These are phyloP conservation scores for Penicillium taxi DNA, from an alignment of 495 filamentous ascomycete species.

Conservation along the genomic window DNA sequence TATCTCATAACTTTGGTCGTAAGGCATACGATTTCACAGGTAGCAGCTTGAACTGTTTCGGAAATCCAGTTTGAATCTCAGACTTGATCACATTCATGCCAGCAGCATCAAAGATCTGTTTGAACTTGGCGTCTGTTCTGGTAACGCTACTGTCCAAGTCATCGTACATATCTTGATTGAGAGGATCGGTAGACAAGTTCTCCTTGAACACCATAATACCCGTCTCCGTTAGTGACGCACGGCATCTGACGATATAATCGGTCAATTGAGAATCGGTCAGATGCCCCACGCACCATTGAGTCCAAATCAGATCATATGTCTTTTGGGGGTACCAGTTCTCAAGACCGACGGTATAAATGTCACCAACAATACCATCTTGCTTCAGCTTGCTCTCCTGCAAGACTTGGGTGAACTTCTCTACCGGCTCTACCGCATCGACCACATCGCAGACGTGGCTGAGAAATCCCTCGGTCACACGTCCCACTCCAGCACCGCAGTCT, in stretches of 20 bases:
- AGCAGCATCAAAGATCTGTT: slow-evolving; percentile 58
- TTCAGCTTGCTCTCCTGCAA: slow-evolving; percentile 23
- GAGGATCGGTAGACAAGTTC: slow-evolving; percentile 58
- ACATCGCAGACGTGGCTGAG: slow-evolving; percentile 42
- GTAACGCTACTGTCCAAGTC: slow-evolving; percentile 74
- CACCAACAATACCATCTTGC: slow-evolving; percentile 39
- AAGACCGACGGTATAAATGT: slow-evolving; percentile 64
- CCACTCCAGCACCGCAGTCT: slow-evolving; percentile 59
- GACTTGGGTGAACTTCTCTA: slow-evolving; percentile 41
- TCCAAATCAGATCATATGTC: slow-evolving; percentile 55
- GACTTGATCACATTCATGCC: slow-evolving; percentile 57
- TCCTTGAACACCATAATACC: slow-evolving; percentile 77
- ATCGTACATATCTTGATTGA: slow-evolving; percentile 62
- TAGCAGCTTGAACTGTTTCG: slow-evolving; percentile 51
- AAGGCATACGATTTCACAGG: slow-evolving; percentile 69
- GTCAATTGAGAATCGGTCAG: slow-evolving; percentile 72
- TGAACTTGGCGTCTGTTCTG: slow-evolving; percentile 63
- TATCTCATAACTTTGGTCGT: slow-evolving; percentile 20
- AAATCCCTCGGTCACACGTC: slow-evolving; percentile 52
- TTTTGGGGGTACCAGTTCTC: slow-evolving; percentile 62
- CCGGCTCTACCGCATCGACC: slow-evolving; percentile 56
- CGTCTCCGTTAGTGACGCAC: slow-evolving; percentile 37
- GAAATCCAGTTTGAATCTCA: slow-evolving; percentile 71
- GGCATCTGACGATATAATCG: slow-evolving; percentile 57
- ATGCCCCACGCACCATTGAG: slow-evolving; percentile 91